Percentiles rank a stretch among this genome's conserved stretches.
These are phyloP conservation scores for Canavalia gladiata DNA, from an alignment of 306 rosid genomes.

Conservation along the genomic window DNA sequence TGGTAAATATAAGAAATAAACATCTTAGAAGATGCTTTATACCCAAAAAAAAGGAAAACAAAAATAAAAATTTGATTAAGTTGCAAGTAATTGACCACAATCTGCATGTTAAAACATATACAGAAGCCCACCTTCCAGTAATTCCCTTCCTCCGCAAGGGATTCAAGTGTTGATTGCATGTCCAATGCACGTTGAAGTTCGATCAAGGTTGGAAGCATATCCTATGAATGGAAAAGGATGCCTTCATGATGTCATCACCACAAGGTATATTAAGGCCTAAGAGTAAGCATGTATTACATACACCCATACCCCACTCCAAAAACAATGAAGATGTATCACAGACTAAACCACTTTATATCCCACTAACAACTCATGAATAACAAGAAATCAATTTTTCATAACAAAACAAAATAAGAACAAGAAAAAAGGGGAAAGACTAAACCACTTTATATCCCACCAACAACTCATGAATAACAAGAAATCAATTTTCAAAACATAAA, in stretches of 20 bases:
- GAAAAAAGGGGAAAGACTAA: neutral
- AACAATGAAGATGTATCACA: neutral
- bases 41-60: constrained; percentile 24
- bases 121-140: constrained; percentile 82
- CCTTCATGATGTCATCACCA: constrained; percentile 34
- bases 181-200: constrained; percentile 84
- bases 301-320: neutral
- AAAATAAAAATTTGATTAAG: constrained; percentile 25
- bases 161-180: constrained; percentile 92
- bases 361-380: constrained; percentile 34
- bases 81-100: constrained; percentile 37
- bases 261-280: constrained; percentile 35
- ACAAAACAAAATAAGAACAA: neutral
- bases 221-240: constrained; percentile 61
- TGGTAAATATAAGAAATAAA: constrained; percentile 41
- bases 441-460: constrained; percentile 25
- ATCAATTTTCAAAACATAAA: constrained; percentile 21
- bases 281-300: constrained; percentile 6
- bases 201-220: constrained; percentile 80
- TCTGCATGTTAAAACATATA: constrained; percentile 46
- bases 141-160: constrained; percentile 89
- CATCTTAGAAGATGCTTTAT: constrained; percentile 35
- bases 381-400: constrained; percentile 30
- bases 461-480: constrained; percentile 35
- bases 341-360: constrained; percentile 28